phyloP scores from a whole-genome alignment of 805 yeast genomes.

The Isabelozyma gotoi region DNA sequence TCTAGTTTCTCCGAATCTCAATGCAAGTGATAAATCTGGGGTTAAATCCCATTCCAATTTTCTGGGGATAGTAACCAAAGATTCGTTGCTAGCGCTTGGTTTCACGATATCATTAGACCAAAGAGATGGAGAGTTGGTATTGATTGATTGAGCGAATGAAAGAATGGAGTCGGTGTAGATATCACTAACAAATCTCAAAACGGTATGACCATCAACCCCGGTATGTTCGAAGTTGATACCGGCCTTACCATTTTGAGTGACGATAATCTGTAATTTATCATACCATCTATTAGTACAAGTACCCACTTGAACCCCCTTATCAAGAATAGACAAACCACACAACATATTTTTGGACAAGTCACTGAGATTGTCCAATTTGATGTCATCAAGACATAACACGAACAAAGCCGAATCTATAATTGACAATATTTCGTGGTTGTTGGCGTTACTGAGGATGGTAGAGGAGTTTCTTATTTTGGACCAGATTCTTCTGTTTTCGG shows the following conservation, averaged over 20 bases:
- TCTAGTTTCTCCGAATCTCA: slow-evolving; percentile 89
- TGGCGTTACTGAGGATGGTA: slow-evolving; percentile 40
- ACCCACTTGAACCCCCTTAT: slow-evolving; percentile 87
- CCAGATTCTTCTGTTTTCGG: slow-evolving; percentile 89
- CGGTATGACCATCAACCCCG: slow-evolving; percentile 95
- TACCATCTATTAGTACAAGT: slow-evolving; percentile 96
- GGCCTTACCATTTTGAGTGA: slow-evolving; percentile 86
- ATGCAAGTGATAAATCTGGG: slow-evolving; percentile 68
- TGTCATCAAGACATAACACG: slow-evolving; percentile 80
- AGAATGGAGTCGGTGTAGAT: slow-evolving; percentile 88
- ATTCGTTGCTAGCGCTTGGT: slow-evolving; percentile 23
- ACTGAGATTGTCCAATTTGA: slow-evolving; percentile 58
- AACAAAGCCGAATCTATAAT: slow-evolving; percentile 82
- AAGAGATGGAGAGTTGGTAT: slow-evolving; percentile 69
- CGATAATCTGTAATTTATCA: slow-evolving; percentile 84
- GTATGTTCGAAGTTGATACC: slow-evolving; percentile 94
- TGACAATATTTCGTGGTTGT: slow-evolving; percentile 68
- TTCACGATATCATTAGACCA: slow-evolving; percentile 46
- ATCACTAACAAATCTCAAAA: slow-evolving; percentile 81
- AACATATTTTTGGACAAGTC: slow-evolving; percentile 81
- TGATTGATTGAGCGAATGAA: slow-evolving; percentile 81
- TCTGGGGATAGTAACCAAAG: slow-evolving; percentile 66
- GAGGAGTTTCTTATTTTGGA: slow-evolving; percentile 63
- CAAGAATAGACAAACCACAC: slow-evolving; percentile 78
- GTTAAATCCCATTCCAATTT: slow-evolving; percentile 88